Evolutionary conservation across 345 rosid species (phyloP).

Genomic region (Linum tenue): DNA sequence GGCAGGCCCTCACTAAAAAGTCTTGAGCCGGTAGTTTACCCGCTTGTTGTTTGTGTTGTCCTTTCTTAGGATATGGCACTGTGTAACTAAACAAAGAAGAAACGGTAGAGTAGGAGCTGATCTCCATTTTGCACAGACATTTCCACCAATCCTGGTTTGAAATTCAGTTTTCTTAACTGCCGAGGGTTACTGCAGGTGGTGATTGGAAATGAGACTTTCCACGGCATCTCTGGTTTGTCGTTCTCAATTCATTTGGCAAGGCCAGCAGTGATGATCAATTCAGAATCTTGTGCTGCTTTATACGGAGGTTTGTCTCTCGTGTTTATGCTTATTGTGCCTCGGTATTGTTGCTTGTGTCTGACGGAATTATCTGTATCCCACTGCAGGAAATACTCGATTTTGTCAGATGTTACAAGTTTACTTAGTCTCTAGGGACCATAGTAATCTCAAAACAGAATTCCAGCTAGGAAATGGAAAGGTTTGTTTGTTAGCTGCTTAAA

Average conservation of each 20-base stretch:
- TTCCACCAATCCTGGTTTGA: neutral
- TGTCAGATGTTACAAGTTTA: constrained; percentile 46
- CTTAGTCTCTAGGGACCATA: constrained; percentile 67
- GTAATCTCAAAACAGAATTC: constrained; percentile 59
- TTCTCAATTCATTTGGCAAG: constrained; percentile 57
- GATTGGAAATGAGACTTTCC: constrained; percentile 58
- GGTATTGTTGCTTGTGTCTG: neutral
- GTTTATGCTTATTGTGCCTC: neutral
- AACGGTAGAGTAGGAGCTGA: neutral
- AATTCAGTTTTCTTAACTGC: neutral
- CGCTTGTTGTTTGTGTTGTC: too few species aligned
- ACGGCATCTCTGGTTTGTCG: constrained; percentile 39
- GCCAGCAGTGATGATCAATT: constrained; percentile 46
- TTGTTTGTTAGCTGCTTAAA: constrained; percentile 3
- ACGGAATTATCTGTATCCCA: neutral
- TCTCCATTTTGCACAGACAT: neutral
- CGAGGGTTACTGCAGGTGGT: constrained; percentile 38
- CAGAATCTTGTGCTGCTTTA: constrained; percentile 44
- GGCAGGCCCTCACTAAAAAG: too few species aligned
- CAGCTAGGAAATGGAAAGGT: constrained; percentile 75
- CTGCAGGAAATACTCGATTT: constrained; percentile 54
- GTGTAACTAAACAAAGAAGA: too few species aligned
- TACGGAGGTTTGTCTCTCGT: constrained; percentile 42
- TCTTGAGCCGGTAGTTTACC: too few species aligned
- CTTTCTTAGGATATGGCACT: too few species aligned